Percentiles rank a stretch among this genome's conserved stretches.
phyloP scores from a whole-genome alignment of 2,329 filamentous ascomycete species.

The Aspergillus puulaauensis region DNA sequence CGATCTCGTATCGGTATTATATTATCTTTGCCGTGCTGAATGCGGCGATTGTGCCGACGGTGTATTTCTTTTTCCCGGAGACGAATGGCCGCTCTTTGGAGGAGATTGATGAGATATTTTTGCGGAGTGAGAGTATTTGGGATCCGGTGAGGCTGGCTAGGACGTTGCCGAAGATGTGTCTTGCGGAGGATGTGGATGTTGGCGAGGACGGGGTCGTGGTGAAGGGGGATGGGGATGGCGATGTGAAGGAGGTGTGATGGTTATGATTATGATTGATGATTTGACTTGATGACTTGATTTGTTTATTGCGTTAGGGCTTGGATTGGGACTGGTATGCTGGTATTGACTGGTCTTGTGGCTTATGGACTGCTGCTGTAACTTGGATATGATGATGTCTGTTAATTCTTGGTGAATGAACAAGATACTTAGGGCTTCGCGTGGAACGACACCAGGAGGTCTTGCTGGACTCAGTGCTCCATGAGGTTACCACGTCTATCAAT shows the following conservation, averaged over 20 bases:
- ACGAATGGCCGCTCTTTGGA: slow-evolving; percentile 40
- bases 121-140: slow-evolving; percentile 13
- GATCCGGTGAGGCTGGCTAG: slow-evolving; percentile 19
- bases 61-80: slow-evolving; percentile 43
- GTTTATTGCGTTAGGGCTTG: no score
- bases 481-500: no score
- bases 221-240: not conserved
- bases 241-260: not conserved
- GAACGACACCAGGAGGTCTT: no score
- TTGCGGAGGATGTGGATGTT: slow-evolving; percentile 10
- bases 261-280: not conserved
- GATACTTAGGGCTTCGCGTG: no score
- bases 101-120: slow-evolving; percentile 42
- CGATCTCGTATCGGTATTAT: slow-evolving; percentile 50
- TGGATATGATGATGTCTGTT: no score
- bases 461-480: no score
- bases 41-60: slow-evolving; percentile 27
- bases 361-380: no score
- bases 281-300: not conserved
- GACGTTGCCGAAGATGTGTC: slow-evolving; percentile 14
- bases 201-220: not conserved
- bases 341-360: no score
- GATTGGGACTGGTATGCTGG: no score
- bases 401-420: no score
- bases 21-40: slow-evolving; percentile 47